These are phyloP conservation scores for Hypoxylon fragiforme DNA, from an alignment of 495 filamentous ascomycete genomes.

Conservation along the genomic window DNA sequence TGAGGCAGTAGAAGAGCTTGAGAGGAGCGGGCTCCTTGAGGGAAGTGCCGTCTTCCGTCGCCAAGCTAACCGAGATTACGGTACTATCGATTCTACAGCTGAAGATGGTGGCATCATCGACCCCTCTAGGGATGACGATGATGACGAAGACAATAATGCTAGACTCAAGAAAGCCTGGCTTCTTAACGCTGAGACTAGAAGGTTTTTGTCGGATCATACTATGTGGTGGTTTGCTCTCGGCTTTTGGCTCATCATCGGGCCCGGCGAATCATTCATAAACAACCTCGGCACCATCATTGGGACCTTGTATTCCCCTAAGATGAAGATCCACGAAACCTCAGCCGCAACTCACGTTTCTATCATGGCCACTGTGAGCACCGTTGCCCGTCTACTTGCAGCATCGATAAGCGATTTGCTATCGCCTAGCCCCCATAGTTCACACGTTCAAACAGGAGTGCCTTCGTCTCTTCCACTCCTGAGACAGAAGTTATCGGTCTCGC, in stretches of 20 bases:
- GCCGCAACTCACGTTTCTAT: conserved; percentile 91
- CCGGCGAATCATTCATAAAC: conserved; percentile 96
- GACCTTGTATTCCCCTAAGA: conserved; percentile 70
- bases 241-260: conserved; percentile 92
- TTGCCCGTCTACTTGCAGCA: conserved; percentile 81
- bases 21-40: conserved; percentile 81
- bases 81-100: conserved; percentile 40
- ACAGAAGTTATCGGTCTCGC: conserved; percentile 64
- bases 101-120: conserved; percentile 43
- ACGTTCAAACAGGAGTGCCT: conserved; percentile 45
- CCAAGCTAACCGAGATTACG: conserved; percentile 43
- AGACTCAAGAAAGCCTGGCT: conserved; percentile 78
- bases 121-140: conserved; percentile 40
- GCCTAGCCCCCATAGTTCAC: conserved; percentile 55
- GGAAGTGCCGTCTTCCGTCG: conserved; percentile 46
- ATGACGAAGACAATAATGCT: conserved; percentile 65
- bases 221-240: conserved; percentile 95
- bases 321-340: conserved; percentile 55
- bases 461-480: conserved; percentile 38
- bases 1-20: conserved; percentile 81
- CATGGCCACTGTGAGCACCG: conserved; percentile 86
- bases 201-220: conserved; percentile 81
- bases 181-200: conserved; percentile 81
- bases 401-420: conserved; percentile 86
- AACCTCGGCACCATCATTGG: conserved; percentile 93